These are phyloP conservation scores for Pachysandra terminalis DNA, from an alignment of 164 flowering plant species.

Conservation along the genomic window DNA sequence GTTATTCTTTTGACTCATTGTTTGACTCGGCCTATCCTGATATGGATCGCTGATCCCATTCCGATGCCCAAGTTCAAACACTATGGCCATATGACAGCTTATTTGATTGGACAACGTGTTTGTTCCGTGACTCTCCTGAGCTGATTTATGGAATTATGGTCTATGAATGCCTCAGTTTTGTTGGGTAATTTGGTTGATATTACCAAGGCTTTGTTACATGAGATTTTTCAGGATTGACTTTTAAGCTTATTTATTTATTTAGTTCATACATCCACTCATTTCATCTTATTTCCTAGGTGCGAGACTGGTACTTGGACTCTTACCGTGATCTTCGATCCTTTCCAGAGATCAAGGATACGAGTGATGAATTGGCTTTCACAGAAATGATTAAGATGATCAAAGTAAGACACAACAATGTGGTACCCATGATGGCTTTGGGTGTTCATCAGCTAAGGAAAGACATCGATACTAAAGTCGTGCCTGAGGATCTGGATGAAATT, in stretches of 20 bases:
- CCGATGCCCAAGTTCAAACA: too few species aligned
- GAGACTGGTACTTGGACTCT: slow-evolving; percentile 98
- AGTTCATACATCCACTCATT: neutral
- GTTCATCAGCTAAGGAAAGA: slow-evolving; percentile 91
- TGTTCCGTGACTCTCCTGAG: neutral
- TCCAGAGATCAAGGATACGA: slow-evolving; percentile 64
- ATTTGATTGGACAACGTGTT: too few species aligned
- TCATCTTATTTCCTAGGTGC: slow-evolving; percentile 45
- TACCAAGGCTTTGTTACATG: neutral
- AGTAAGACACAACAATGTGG: slow-evolving; percentile 95
- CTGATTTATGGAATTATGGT: neutral
- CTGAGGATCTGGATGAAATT: slow-evolving; percentile 61
- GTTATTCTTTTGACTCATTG: too few species aligned
- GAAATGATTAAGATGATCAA: slow-evolving; percentile 90
- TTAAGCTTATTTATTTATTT: neutral
- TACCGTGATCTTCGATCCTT: slow-evolving; percentile 78
- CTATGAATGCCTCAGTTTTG: neutral
- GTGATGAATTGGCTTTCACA: slow-evolving; percentile 77
- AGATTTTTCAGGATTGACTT: neutral
- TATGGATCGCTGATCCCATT: too few species aligned
- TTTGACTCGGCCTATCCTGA: too few species aligned
- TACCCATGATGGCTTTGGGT: slow-evolving; percentile 96
- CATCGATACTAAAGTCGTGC: slow-evolving; percentile 39
- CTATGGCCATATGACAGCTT: too few species aligned
- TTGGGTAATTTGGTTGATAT: neutral